A percentile compares a stretch with the other conserved stretches of the same genome.
Conservation (phyloP, 2,329 filamentous ascomycete species). For the Botrytis paeoniae region DNA sequence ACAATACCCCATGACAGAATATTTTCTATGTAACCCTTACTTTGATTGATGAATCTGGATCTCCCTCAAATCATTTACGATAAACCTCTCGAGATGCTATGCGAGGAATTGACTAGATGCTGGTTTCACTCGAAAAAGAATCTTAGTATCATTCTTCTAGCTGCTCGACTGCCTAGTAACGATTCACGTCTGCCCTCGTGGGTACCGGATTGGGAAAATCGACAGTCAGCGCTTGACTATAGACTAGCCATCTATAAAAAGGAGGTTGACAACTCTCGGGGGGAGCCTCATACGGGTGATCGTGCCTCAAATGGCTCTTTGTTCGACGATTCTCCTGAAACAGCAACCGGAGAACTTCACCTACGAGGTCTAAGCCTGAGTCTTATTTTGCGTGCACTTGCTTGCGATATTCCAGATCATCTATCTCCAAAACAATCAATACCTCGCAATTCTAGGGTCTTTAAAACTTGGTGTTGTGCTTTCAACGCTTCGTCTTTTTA, state of each 20-base stretch:
- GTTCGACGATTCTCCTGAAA: background rate
- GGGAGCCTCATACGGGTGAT: rapidly evolving
- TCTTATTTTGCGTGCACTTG: background rate
- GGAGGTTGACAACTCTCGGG: background rate
- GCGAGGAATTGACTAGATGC: background rate
- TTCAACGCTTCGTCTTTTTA: rapidly evolving
- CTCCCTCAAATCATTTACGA: background rate
- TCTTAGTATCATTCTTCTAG: background rate
- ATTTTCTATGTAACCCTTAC: background rate
- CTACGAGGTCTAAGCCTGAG: background rate
- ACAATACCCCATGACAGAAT: background rate
- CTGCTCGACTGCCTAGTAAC: background rate
- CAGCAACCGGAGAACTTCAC: background rate
- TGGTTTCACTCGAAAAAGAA: rapidly evolving
- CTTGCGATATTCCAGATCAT: background rate
- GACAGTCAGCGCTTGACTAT: background rate
- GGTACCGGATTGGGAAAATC: background rate
- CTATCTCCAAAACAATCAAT: rapidly evolving
- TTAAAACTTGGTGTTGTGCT: background rate
- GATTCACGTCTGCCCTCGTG: background rate
- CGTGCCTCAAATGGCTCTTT: background rate
- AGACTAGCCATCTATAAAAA: background rate
- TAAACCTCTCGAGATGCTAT: background rate
- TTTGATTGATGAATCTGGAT: background rate
- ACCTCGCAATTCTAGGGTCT: rapidly evolving